Percentiles rank a stretch among this genome's conserved stretches.
Conservation (phyloP, 1,284 basidiomycete species). For the Microbotryum lychnidis-dioicae region DNA sequence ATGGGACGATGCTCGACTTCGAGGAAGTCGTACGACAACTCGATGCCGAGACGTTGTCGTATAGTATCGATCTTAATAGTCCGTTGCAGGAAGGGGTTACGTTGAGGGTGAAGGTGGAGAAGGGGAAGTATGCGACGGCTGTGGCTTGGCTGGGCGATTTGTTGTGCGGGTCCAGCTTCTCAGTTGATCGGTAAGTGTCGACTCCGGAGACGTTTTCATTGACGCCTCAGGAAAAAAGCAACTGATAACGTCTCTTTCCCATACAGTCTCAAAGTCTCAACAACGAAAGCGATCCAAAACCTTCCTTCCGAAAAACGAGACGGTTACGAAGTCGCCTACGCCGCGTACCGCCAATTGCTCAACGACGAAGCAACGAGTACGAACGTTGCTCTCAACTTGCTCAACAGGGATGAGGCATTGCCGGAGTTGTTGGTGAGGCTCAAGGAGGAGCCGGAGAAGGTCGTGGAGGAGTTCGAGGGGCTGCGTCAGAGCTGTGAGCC, state of each 20-base stretch:
- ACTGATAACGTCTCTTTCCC: neutral
- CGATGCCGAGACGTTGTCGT: conserved; percentile 84
- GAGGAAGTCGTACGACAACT: conserved; percentile 87
- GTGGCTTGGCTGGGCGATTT: conserved; percentile 84
- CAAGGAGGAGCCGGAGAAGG: conserved; percentile 62
- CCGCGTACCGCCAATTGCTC: conserved; percentile 61
- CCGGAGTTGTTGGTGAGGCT: conserved; percentile 66
- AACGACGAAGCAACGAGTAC: conserved; percentile 52
- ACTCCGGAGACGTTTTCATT: too few species aligned
- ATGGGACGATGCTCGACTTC: conserved; percentile 65
- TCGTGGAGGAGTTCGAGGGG: conserved; percentile 64
- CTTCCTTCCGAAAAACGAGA: conserved; percentile 91
- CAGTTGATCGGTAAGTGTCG: conserved; percentile 61
- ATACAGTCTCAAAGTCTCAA: conserved; percentile 65
- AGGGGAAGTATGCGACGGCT: conserved; percentile 66
- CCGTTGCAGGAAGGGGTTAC: conserved; percentile 68
- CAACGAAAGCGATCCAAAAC: conserved; percentile 83
- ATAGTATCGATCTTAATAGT: conserved; percentile 59
- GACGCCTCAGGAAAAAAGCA: too few species aligned
- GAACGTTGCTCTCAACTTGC: conserved; percentile 59
- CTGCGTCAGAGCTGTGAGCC: conserved; percentile 60
- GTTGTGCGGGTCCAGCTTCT: conserved; percentile 72
- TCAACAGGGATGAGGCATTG: conserved; percentile 69
- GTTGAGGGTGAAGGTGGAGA: conserved; percentile 76
- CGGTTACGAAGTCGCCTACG: conserved; percentile 68